Percentiles rank a stretch among this genome's conserved stretches.
phyloP scores from a whole-genome alignment of 768 basidiomycete genomes.

The Mycena haematopus region DNA sequence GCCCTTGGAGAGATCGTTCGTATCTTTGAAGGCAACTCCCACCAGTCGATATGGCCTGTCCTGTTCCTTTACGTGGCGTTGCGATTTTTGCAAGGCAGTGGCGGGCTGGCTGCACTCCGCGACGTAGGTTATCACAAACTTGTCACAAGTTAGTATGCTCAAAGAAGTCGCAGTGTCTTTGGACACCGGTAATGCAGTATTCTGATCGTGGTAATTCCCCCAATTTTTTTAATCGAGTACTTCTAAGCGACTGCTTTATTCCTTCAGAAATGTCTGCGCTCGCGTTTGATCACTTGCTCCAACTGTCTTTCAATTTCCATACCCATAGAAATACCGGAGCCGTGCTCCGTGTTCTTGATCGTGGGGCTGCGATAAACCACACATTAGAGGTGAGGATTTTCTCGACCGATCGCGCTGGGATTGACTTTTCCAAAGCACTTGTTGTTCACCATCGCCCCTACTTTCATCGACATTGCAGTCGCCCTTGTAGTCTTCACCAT shows the following conservation, averaged over 20 bases:
- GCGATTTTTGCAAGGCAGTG: conserved; percentile 77
- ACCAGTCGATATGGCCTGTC: conserved; percentile 68
- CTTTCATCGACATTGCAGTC: conserved; percentile 78
- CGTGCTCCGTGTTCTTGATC: conserved; percentile 79
- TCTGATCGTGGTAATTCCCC: conserved; percentile 66
- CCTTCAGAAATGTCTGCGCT: conserved; percentile 80
- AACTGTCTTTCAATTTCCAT: conserved; percentile 86
- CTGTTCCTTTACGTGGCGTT: conserved; percentile 72
- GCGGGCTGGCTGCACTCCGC: conserved; percentile 74
- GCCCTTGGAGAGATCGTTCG: conserved; percentile 70
- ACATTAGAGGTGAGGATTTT: conserved; percentile 62
- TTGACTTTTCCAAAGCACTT: conserved; percentile 55
- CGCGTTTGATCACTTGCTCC: conserved; percentile 86
- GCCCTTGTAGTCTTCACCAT: conserved; percentile 72
- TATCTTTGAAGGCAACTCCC: conserved; percentile 55
- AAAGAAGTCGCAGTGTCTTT: conserved; percentile 57
- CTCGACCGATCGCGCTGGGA: background rate
- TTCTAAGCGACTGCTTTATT: conserved; percentile 7
- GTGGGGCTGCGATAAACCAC: conserved; percentile 87
- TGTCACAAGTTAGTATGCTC: background rate
- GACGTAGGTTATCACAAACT: conserved; percentile 45
- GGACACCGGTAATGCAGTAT: conserved; percentile 90
- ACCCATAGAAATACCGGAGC: conserved; percentile 86
- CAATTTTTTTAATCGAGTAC: background rate
- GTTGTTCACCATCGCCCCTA: conserved; percentile 85